phyloP scores from a whole-genome alignment of 768 basidiomycete species.

The Roridomyces roridus region DNA sequence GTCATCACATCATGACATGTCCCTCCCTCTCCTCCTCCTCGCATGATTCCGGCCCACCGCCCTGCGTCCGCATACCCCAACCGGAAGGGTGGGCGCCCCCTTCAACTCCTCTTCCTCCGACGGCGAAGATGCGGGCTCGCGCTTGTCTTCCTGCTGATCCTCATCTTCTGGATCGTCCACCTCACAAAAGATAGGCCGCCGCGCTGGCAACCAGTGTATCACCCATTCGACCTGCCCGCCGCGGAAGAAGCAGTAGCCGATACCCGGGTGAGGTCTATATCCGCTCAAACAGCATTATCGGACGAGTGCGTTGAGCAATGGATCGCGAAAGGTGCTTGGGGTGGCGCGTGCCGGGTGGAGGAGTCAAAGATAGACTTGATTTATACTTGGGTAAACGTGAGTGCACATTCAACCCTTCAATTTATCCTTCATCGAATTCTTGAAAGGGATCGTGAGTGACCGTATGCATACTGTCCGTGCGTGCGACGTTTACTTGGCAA shows the following conservation, averaged over 20 bases:
- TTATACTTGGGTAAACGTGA: constrained; percentile 15
- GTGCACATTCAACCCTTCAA: neutral
- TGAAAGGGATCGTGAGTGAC: constrained; percentile 8
- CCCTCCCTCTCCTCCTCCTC: too few species aligned
- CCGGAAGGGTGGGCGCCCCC: constrained; percentile 1
- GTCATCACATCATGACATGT: too few species aligned
- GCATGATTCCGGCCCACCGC: constrained; percentile 1
- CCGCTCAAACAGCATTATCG: neutral
- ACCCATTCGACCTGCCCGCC: constrained; percentile 4
- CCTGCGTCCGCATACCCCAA: constrained; percentile 5
- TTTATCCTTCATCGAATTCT: neutral
- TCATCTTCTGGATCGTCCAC: neutral
- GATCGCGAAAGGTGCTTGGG: constrained; percentile 9
- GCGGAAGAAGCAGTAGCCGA: neutral
- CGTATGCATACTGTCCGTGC: neutral
- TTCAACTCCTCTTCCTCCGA: neutral
- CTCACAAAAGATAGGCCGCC: neutral
- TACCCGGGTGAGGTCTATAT: constrained; percentile 1
- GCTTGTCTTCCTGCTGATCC: neutral
- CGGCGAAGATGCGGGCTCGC: neutral
- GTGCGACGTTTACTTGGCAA: neutral
- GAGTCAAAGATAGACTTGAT: constrained; percentile 11
- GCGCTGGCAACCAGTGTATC: constrained; percentile 4
- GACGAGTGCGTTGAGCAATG: constrained; percentile 13
- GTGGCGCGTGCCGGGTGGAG: constrained; percentile 1